Percentiles rank a stretch among this genome's conserved stretches.
phyloP scores from a whole-genome alignment of 768 basidiomycete genomes.

The Amanita subjunquillea region DNA sequence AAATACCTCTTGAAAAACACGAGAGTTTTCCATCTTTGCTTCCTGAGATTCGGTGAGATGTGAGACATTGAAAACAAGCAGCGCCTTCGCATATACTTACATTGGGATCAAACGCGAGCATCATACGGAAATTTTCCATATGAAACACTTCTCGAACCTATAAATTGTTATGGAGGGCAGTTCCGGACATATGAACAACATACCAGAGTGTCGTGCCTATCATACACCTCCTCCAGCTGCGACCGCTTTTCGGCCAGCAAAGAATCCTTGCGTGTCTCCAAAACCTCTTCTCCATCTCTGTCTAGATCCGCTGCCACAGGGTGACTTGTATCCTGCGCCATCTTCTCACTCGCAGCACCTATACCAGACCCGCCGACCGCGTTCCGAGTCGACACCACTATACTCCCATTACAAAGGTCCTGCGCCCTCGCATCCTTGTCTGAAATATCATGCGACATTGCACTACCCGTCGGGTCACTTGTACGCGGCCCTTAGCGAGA shows the following conservation, averaged over 20 bases:
- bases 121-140: slow-evolving; percentile 67
- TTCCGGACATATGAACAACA: slow-evolving; percentile 18
- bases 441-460: slow-evolving; percentile 1
- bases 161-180: neutral
- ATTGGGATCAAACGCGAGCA: slow-evolving; percentile 70
- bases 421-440: neutral
- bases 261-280: slow-evolving; percentile 27
- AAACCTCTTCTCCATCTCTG: slow-evolving; percentile 14
- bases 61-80: neutral
- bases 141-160: slow-evolving; percentile 87
- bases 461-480: neutral
- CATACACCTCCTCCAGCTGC: slow-evolving; percentile 46
- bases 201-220: slow-evolving; percentile 68
- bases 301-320: slow-evolving; percentile 6
- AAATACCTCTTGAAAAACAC: slow-evolving; percentile 65
- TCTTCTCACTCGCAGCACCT: neutral
- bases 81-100: slow-evolving; percentile 26
- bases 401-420: slow-evolving; percentile 8
- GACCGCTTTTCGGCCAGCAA: slow-evolving; percentile 50
- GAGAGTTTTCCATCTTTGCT: slow-evolving; percentile 63
- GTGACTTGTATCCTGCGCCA: slow-evolving; percentile 9
- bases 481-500: neutral
- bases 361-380: slow-evolving; percentile 3
- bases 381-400: slow-evolving; percentile 2
- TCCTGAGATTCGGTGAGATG: slow-evolving; percentile 26